phyloP scores from a whole-genome alignment of 805 yeast genomes.

The Schwanniomyces sp. region DNA sequence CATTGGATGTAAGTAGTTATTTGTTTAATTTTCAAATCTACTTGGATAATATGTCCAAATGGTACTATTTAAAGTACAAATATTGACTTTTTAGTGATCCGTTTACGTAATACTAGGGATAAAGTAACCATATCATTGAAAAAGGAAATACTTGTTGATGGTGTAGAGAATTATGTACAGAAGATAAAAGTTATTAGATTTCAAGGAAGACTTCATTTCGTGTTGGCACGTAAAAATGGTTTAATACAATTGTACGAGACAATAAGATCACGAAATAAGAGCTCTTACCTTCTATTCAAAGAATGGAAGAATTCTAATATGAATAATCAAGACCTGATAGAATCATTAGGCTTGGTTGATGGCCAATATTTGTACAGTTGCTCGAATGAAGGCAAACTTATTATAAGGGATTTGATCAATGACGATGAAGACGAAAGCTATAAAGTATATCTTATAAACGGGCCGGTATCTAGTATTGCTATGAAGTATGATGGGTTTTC shows the following conservation, averaged over 20 bases:
- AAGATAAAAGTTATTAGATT: constrained; percentile 18
- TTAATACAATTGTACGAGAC: constrained; percentile 29
- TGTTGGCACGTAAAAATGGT: constrained; percentile 24
- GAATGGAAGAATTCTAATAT: constrained; percentile 33
- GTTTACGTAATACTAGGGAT: constrained; percentile 10
- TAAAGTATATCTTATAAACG: constrained; percentile 21
- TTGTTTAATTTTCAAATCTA: background rate
- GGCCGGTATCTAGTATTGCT: constrained; percentile 22
- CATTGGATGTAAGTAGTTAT: constrained; percentile 15
- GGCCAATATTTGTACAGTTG: constrained; percentile 32
- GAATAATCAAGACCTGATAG: constrained; percentile 22
- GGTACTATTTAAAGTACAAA: background rate
- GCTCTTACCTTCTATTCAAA: constrained; percentile 21
- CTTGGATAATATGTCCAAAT: background rate
- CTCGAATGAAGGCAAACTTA: constrained; percentile 30
- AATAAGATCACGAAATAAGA: constrained; percentile 1
- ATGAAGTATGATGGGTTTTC: constrained; percentile 9
- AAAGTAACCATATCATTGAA: constrained; percentile 10
- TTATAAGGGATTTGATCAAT: constrained; percentile 34
- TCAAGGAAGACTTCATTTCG: constrained; percentile 19
- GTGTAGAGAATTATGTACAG: constrained; percentile 17
- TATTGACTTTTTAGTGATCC: constrained; percentile 18
- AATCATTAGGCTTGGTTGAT: constrained; percentile 23
- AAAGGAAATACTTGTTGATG: constrained; percentile 14
- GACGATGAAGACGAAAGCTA: constrained; percentile 33